Evolutionary conservation across 2,329 filamentous ascomycete species (phyloP), one percentile per base, ranked within the genome.

Genomic region (Ampelomyces quisqualis): DNA sequence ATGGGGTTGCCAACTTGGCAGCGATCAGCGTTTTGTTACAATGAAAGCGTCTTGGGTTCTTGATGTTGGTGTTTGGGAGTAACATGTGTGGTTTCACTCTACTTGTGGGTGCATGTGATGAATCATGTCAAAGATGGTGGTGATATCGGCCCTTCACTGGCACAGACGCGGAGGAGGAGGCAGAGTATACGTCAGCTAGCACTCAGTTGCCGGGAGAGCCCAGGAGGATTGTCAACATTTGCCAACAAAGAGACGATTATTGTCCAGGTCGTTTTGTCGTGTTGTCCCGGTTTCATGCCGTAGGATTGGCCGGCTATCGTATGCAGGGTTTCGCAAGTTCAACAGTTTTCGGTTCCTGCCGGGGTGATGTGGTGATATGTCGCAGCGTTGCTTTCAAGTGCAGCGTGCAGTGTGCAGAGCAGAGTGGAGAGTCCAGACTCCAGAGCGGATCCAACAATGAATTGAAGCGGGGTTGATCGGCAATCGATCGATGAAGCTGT

Each of bases 391-490:
- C 10, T 11, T 26, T 26, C 5, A 10, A 45, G 34, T 34, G 41
- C n/a, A n/a, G n/a, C n/a, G n/a, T n/a, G n/a, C n/a, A n/a, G n/a
- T n/a, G n/a, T n/a, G n/a, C n/a, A n/a, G n/a, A n/a, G n/a, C n/a
- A n/a, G n/a, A n/a, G n/a, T n/a, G n/a, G n/a, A n/a, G n/a, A n/a
- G n/a, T n/a, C n/a, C n/a, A n/a, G n/a, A n/a, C 45, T 42, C 32
- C 31, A 21, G 18, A 40, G 40, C 43, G 38, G 47, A 40, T 45
- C 17, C 45, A 49, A 49, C 24, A 38, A 38, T 45, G 37, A 41
- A 31, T 24, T 43, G 49, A 47, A 39, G 55, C 50, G 55, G 53
- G 53, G 55, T 47, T 40, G 51, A 51, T 56, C 40, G 51, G 30
- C 43, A 19, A 41, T 40, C 30, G 40, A 40, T 51, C 38, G 41